Evolutionary conservation across 352 stramenopile species (phyloP).

Genomic region (Phytophthora colocasiae): DNA sequence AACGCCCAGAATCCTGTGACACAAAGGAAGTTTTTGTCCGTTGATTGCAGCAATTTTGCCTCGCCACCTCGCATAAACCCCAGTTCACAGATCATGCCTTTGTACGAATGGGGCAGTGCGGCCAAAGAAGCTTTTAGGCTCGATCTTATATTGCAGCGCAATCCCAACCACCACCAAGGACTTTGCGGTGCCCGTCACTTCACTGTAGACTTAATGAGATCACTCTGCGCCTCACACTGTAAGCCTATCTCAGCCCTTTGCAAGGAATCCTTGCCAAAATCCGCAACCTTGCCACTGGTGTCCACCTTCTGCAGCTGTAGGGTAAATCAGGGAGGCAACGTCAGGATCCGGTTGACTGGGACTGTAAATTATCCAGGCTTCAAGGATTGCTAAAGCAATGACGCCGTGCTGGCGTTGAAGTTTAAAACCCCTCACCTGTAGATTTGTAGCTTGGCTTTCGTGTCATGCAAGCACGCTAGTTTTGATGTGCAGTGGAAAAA

Average conservation of each 20-base stretch:
- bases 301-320: too few species aligned
- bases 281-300: too few species aligned
- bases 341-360: too few species aligned
- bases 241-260: too few species aligned
- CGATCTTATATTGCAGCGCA: constrained; percentile 9
- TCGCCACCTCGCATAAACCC: background rate
- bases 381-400: background rate
- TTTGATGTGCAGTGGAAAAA: constrained; percentile 16
- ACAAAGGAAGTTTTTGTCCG: constrained; percentile 6
- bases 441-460: too few species aligned
- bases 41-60: background rate
- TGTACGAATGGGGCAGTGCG: background rate
- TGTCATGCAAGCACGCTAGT: constrained; percentile 3
- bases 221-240: too few species aligned
- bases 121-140: constrained; percentile 36
- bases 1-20: constrained; percentile 2
- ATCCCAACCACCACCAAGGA: constrained; percentile 33
- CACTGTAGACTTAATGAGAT: too few species aligned
- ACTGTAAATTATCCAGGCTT: too few species aligned
- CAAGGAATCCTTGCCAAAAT: too few species aligned
- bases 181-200: background rate
- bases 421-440: too few species aligned
- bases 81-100: background rate
- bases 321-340: too few species aligned
- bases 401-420: background rate